Evolutionary conservation across 176 grass and related monocot genomes (phyloP).

Genomic region (Zoysia japonica): DNA sequence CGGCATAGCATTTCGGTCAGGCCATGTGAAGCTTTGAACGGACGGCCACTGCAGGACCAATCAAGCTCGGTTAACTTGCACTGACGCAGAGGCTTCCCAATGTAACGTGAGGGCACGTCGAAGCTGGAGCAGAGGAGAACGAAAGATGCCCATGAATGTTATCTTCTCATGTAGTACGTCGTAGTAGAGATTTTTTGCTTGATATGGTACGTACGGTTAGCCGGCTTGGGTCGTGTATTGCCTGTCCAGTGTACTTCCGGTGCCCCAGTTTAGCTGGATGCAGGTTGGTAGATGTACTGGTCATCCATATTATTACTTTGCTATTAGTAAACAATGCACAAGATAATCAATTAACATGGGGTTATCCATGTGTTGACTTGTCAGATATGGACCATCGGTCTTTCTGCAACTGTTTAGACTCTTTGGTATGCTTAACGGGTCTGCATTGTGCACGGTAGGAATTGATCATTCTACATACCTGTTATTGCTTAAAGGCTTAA

Average conservation of each 20-base stretch:
- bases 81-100: background rate
- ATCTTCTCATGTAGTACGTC: constrained; percentile 15
- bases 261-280: constrained; percentile 15
- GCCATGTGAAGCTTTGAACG: constrained; percentile 49
- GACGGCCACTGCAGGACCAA: background rate
- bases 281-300: background rate
- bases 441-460: background rate
- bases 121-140: background rate
- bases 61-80: constrained; percentile 15
- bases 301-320: background rate
- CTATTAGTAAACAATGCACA: background rate
- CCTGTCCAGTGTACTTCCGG: background rate
- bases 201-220: constrained; percentile 2
- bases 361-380: background rate
- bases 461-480: background rate
- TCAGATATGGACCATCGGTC: background rate
- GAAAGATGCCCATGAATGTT: background rate
- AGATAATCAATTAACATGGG: background rate
- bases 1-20: background rate
- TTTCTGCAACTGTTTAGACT: background rate
- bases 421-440: background rate
- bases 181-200: constrained; percentile 26
- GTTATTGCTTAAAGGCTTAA: background rate
- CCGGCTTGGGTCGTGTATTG: background rate
- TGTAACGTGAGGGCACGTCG: constrained; percentile 41